These are phyloP conservation scores for Chytriomyces sp. DNA, from an alignment of 192 early-diverging fungal genomes.

Conservation along the genomic window DNA sequence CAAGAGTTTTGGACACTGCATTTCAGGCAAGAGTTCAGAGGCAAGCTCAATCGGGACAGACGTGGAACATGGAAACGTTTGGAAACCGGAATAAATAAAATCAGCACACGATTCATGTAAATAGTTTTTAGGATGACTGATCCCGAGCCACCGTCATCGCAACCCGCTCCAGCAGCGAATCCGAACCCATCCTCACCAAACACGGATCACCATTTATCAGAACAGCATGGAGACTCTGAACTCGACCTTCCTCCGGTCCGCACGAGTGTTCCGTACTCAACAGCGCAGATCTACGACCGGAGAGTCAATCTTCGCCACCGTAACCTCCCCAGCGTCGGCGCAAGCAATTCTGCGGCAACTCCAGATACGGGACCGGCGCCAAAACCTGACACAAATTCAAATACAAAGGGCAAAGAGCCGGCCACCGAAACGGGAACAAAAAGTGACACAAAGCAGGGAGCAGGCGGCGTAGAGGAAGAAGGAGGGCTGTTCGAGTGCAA, in stretches of 20 bases:
- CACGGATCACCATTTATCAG: too few relatives aligned
- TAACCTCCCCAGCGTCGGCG: not conserved
- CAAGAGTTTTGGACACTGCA: too few relatives aligned
- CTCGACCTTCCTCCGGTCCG: not conserved
- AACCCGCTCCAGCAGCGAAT: too few relatives aligned
- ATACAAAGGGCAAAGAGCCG: not conserved
- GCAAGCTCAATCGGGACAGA: too few relatives aligned
- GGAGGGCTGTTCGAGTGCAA: constrained; percentile 47
- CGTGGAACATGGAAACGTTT: too few relatives aligned
- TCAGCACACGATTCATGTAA: too few relatives aligned
- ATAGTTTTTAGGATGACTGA: too few relatives aligned
- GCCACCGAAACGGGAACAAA: not conserved
- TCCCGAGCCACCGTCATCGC: too few relatives aligned
- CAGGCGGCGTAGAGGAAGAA: constrained; percentile 31
- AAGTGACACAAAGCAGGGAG: not conserved
- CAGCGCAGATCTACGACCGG: not conserved
- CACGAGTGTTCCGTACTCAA: constrained; percentile 15
- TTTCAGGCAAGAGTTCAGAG: too few relatives aligned
- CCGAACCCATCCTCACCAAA: too few relatives aligned
- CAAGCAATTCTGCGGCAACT: not conserved
- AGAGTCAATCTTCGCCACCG: constrained; percentile 22
- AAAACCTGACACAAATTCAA: not conserved
- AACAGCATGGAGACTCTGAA: too few relatives aligned
- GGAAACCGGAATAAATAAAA: too few relatives aligned
- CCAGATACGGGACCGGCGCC: not conserved